Percentiles rank a stretch among this genome's conserved stretches.
These are phyloP conservation scores for Anaeramoeba ignava DNA, from an alignment of 78 protist genomes.

Conservation along the genomic window DNA sequence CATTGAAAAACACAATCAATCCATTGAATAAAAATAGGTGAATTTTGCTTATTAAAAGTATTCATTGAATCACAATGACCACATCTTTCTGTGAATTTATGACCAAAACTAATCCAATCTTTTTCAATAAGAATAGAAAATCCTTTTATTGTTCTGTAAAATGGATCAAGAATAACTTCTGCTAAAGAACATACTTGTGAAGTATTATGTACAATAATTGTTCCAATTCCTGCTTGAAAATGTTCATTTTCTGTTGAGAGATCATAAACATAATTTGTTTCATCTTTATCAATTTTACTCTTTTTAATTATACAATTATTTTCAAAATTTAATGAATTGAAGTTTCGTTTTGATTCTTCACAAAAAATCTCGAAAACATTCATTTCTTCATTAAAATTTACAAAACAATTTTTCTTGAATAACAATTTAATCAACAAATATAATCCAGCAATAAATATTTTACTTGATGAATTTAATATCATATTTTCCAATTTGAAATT, in stretches of 20 bases:
- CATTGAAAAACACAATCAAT: not conserved
- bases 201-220: conserved; percentile 78
- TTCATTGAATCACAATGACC: not conserved
- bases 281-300: no score
- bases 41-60: not conserved
- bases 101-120: not conserved
- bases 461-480: no score
- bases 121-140: not conserved
- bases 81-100: not conserved
- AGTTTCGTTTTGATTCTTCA: no score
- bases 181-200: no score
- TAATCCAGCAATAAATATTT: no score
- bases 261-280: not conserved
- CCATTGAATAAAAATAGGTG: not conserved
- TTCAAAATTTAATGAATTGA: no score
- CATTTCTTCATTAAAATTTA: no score
- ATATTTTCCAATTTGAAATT: no score
- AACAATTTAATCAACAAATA: no score
- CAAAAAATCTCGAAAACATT: no score
- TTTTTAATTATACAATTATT: no score
- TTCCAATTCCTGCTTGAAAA: not conserved
- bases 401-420: no score
- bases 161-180: not conserved
- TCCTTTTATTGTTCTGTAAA: conserved; percentile 3
- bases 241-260: not conserved